Evolutionary conservation across 768 basidiomycete species (phyloP), one percentile per base, ranked within the genome.

Genomic region (Kwoniella europaea): DNA sequence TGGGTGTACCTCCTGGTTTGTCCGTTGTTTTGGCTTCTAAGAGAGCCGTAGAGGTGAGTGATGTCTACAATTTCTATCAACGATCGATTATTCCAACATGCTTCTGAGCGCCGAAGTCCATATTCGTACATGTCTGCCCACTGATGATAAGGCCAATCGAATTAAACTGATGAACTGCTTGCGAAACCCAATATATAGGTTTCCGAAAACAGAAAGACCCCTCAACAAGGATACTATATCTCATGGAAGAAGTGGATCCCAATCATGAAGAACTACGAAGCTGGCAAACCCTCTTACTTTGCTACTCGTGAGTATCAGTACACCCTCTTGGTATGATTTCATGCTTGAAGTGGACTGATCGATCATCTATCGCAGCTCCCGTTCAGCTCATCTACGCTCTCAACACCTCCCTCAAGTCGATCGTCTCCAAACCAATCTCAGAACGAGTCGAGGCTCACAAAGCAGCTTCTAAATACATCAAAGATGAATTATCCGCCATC

Each of bases 301-400:
- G 96, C 95, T 9, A 98, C 94, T 0, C 84, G 83, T 84, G 41
- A 75, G 83, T 81, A 44, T 6, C 27, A 2, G 20, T 24, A 6
- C 5, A 27, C 41, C 57, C 57, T 67, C 4, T 46, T 22, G 2
- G 18, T 18, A 18, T 6, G 46, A 13, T 46, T 18, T 46, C 50
- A 29, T 29, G 29, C 5, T 29, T 29, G 29, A 29, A 35, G 35
- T 43, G 12, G 53, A 62, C 68, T 67, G 15, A 66, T 22, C 24
- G 0, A 20, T 61, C 9, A 1, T 44, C 1, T 1, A 10, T 22
- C 29, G 2, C 46, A 84, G 83, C 94, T 2, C 94, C 94, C 9
- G 92, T 95, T 69, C 96, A 97, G 85, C 89, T 99, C 75, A 89
- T 98, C 79, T 92, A 93, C 83, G 92, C 97, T 2, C 92, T 92